Percentiles rank a stretch among this genome's conserved stretches.
phyloP scores from a whole-genome alignment of 1,284 basidiomycete species.

The Apiotrichum veenhuisii region DNA sequence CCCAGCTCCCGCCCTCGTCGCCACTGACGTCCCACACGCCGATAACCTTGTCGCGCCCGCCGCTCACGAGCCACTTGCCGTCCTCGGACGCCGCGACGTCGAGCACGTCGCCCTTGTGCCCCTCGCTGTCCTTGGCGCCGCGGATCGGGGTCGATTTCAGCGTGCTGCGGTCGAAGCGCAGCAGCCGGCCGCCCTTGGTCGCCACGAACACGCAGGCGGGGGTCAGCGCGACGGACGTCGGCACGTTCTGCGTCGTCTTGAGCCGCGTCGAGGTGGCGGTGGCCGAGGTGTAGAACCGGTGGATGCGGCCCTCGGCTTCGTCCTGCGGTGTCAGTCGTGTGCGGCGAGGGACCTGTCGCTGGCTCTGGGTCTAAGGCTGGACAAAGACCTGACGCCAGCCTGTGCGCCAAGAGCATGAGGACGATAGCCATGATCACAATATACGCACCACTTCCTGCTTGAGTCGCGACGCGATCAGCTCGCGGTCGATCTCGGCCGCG shows the following conservation, averaged over 20 bases:
- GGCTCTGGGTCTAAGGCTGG: not conserved
- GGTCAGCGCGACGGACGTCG: conserved; percentile 14
- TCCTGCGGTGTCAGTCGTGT: conserved; percentile 34
- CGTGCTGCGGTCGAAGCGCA: conserved; percentile 59
- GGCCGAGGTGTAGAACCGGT: conserved; percentile 51
- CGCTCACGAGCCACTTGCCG: conserved; percentile 78
- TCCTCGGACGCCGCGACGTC: conserved; percentile 79
- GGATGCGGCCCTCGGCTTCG: conserved; percentile 46
- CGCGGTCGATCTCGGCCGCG: conserved; percentile 87
- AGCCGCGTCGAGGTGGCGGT: not conserved
- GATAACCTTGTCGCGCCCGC: conserved; percentile 74
- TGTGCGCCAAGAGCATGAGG: not conserved
- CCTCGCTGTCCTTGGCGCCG: conserved; percentile 51
- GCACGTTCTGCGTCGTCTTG: conserved; percentile 10
- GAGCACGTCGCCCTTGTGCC: conserved; percentile 83
- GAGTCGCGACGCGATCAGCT: conserved; percentile 82
- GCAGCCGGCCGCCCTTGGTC: conserved; percentile 79
- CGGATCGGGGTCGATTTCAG: conserved; percentile 9
- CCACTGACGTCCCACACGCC: conserved; percentile 75
- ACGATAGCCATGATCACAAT: not conserved
- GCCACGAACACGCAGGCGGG: conserved; percentile 53
- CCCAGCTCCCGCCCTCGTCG: conserved; percentile 62
- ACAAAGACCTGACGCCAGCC: not conserved
- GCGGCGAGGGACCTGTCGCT: not conserved
- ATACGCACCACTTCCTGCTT: conserved; percentile 72